Percentiles rank a stretch among this genome's conserved stretches.
Evolutionary conservation across 768 basidiomycete genomes (phyloP).

Genomic region (Mycena pura): DNA sequence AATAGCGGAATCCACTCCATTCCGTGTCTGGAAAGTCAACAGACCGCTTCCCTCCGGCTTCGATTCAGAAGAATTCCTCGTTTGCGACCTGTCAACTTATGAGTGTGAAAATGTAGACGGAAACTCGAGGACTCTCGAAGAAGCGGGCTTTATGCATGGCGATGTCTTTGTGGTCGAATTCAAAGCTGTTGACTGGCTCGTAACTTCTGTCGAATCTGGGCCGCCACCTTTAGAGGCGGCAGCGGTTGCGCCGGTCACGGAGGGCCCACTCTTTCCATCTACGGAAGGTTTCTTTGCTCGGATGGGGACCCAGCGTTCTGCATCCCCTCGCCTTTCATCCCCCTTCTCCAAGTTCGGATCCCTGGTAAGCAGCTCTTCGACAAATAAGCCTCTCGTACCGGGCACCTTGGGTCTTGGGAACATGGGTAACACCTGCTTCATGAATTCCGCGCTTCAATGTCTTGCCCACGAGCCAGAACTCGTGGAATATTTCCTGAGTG

Average conservation of each 20-base stretch:
- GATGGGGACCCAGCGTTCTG: constrained; percentile 36
- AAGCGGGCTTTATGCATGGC: constrained; percentile 60
- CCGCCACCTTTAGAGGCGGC: constrained; percentile 29
- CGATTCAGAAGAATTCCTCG: constrained; percentile 44
- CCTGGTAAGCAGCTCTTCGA: not conserved
- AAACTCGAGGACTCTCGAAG: constrained; percentile 60
- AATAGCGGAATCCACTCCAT: constrained; percentile 40
- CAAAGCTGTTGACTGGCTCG: constrained; percentile 65
- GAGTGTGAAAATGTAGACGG: constrained; percentile 52
- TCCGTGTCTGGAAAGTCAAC: constrained; percentile 72
- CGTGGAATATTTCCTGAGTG: constrained; percentile 92
- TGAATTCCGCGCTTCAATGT: constrained; percentile 99
- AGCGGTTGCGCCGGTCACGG: constrained; percentile 25
- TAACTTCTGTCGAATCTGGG: constrained; percentile 35
- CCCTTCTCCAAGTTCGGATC: constrained; percentile 6
- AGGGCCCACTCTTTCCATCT: constrained; percentile 59
- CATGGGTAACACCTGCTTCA: constrained; percentile 98
- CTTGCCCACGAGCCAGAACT: constrained; percentile 91
- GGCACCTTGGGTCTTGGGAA: constrained; percentile 91
- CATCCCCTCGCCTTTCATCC: constrained; percentile 30
- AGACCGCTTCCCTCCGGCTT: constrained; percentile 37
- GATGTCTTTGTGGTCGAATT: constrained; percentile 85
- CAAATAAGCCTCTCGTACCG: constrained; percentile 54
- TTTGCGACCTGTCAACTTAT: constrained; percentile 36
- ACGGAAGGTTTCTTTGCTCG: constrained; percentile 63